A percentile compares a stretch with the other conserved stretches of the same genome.
phyloP scores from a whole-genome alignment of 192 early-diverging fungal genomes.

The Linnemannia hyalina region DNA sequence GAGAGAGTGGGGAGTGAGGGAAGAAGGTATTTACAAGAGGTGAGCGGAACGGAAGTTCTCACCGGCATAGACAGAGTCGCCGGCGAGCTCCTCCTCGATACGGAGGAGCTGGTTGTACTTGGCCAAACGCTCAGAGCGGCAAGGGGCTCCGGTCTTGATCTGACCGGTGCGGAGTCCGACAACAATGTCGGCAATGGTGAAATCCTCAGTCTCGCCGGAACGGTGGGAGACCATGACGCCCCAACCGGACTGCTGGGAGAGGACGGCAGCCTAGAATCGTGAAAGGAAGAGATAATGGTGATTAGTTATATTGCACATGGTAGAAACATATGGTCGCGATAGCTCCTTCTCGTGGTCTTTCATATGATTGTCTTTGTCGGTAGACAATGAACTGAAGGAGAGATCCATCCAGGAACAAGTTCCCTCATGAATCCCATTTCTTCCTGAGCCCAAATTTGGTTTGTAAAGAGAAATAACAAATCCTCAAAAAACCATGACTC shows the following conservation, averaged over 20 bases:
- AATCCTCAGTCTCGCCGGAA: constrained; percentile 98
- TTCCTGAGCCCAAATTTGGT: background rate
- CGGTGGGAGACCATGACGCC: constrained; percentile 99
- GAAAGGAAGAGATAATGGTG: background rate
- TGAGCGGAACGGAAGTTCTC: constrained; percentile 87
- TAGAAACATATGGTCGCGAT: background rate
- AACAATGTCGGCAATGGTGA: constrained; percentile 93
- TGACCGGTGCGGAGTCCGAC: constrained; percentile 95
- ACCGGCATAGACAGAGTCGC: constrained; percentile 93
- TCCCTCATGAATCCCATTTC: background rate
- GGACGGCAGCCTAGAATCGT: constrained; percentile 68
- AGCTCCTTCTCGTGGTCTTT: background rate
- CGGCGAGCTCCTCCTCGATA: constrained; percentile 97
- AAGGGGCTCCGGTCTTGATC: constrained; percentile 99
- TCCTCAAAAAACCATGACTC: background rate
- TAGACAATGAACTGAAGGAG: background rate
- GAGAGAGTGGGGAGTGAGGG: background rate
- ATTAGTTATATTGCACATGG: background rate
- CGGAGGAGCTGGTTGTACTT: constrained; percentile 99
- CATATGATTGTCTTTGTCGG: background rate
- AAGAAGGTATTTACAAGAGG: constrained; percentile 61
- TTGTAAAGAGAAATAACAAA: background rate
- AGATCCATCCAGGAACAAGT: background rate
- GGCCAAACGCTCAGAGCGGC: constrained; percentile 92
- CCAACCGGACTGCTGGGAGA: constrained; percentile 91